Base-by-base conservation (phyloP, 192 early-diverging fungal species). In the Jimgerdemannia lactiflua region DNA sequence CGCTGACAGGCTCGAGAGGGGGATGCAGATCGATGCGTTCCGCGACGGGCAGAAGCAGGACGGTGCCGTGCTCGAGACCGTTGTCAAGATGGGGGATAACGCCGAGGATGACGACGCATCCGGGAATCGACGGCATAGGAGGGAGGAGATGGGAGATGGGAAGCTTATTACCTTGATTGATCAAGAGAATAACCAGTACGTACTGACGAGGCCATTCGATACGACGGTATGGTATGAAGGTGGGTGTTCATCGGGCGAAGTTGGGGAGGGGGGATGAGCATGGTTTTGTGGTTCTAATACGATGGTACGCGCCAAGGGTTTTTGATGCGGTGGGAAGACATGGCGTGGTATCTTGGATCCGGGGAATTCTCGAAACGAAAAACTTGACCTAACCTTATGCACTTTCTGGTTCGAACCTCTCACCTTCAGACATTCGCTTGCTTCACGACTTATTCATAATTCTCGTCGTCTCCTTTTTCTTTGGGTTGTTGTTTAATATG, bases 121-220 rank as follows among this genome's bases (percentile, higher is more conserved):
- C 19, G 49, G 74, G 3, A 72, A 79, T 19, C 54, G 70, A 42
- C 43, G 43, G 20, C 42, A 43, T 40, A 70, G 68, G n/a, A 74
- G 77, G 39, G 75, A 80, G 39, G 74, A 75, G 17, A 74, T 66
- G 4, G 42, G 77, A 2, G 71, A 86, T 49, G 70, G 64, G 17
- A 70, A 54, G 70, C 65, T 76, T 6, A 67, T 85, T 4, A 86
- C 86, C 1, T 64, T 89, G 8, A 75, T 89, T 29, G 88, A 90
- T 71, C 72, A 78, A 14, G 83, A 84, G 39, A 85, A 85, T 64
- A 90, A 90, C 71, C 83, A 89, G 67, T 90, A 90, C 77, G 78
- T 90, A 18, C 54, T 86, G 72, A 82, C 80, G 19, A 68, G 84
- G 20, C 83, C 84, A 10, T 69, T 69, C 39, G 84, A 86, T 69